Conservation (phyloP, 768 basidiomycete genomes). For the Pleurotus tuoliensis region DNA sequence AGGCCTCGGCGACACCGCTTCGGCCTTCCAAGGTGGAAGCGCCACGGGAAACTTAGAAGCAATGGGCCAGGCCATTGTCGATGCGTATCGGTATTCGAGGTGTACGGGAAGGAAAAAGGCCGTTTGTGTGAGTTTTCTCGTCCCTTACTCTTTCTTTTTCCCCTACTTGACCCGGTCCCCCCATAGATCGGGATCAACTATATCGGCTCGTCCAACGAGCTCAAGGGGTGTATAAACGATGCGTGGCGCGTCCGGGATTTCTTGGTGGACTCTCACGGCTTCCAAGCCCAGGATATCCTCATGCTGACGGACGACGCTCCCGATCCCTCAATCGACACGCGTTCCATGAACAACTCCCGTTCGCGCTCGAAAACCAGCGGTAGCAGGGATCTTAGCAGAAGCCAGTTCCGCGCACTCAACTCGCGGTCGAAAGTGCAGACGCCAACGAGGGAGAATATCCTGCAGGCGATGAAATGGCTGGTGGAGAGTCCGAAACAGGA, state of each 20-base stretch:
- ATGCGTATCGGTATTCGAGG: conserved; percentile 65
- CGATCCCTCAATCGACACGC: conserved; percentile 20
- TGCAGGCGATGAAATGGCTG: conserved; percentile 54
- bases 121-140: conserved; percentile 54
- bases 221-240: conserved; percentile 82
- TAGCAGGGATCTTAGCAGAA: no score
- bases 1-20: neutral
- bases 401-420: no score
- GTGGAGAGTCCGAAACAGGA: conserved; percentile 63
- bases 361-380: conserved; percentile 35
- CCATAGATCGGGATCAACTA: conserved; percentile 79
- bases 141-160: conserved; percentile 4
- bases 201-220: conserved; percentile 52
- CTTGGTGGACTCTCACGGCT: conserved; percentile 31
- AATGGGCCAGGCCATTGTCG: neutral
- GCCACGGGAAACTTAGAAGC: neutral
- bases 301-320: conserved; percentile 39
- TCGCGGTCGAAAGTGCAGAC: no score
- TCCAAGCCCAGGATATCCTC: conserved; percentile 20
- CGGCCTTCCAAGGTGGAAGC: neutral
- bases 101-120: conserved; percentile 81
- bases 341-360: conserved; percentile 49
- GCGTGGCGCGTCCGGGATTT: conserved; percentile 66
- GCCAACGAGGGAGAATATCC: conserved; percentile 45
- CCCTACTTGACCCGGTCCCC: neutral